Base-by-base conservation (phyloP, 371 early-diverging fungal genomes). In the Rhizopus arrhizus region DNA sequence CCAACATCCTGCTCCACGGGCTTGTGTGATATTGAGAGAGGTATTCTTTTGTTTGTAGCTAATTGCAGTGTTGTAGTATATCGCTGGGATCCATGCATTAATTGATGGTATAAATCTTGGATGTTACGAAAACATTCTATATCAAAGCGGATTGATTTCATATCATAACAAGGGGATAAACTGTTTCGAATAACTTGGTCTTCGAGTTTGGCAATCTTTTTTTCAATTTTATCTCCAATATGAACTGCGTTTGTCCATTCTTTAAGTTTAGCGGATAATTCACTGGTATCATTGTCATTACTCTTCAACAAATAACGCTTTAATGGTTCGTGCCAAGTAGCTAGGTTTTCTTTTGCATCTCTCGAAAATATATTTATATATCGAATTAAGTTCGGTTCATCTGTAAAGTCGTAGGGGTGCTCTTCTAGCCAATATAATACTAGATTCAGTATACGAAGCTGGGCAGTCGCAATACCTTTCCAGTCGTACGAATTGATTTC, bases 351-450 rank as follows among this genome's bases (percentile, higher is more conserved):
- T 41, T 65, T 62, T 1, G 73, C 69, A 5, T 70, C 56, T 10
- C 64, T 46, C 1, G 77, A 15, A 29, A 75, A 72, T 1, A 53
- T 46, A 11, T 58, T 52, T 16, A 74, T 64, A 40, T 68, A 72
- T 33, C 76, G 67, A 4, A 72, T 58, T 22, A 70, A 66, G 15
- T 77, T 69, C 9, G 81, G 61, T 56, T 85, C 80, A 49, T 91
- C 89, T 11, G 86, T 61, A 66, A 91, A 89, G 62, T 91, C 92
- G 50, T 80, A 74, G 56, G 85, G 78, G 58, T 86, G 84, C 28
- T 80, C 69, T 34, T 74, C 68, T 10, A 88, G 58, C 92, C 92
- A 91, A 58, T 85, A 85, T 36, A 84, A 63, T 58, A 89, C 58
- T n/a, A 88, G 56, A 46, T 85, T 78, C 2, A 90, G 63, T 13